Evolutionary conservation across 225 moss, liverwort and hornwort genomes (phyloP).

Genomic region (Pleurozium schreberi): DNA sequence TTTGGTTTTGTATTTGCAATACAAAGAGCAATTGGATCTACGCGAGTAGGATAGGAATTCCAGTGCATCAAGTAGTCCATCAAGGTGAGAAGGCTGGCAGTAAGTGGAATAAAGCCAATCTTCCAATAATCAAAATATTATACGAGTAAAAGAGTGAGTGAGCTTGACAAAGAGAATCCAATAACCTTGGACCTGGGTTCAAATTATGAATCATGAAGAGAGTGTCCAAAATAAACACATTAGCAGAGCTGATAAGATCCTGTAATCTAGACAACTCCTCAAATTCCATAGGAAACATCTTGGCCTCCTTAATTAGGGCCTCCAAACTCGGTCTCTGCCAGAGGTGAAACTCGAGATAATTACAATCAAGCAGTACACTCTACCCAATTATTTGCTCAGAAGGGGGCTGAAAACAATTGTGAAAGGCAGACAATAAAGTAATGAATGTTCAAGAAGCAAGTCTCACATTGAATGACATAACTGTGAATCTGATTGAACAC

Average conservation of each 20-base stretch:
- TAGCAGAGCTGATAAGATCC: slow-evolving; percentile 44
- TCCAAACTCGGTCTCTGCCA: slow-evolving; percentile 58
- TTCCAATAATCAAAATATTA: neutral
- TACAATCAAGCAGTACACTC: neutral
- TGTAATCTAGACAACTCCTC: slow-evolving; percentile 65
- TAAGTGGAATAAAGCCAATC: neutral
- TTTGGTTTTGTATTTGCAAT: no score
- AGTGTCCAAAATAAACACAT: slow-evolving; percentile 29
- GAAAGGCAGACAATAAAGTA: neutral
- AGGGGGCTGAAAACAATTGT: neutral
- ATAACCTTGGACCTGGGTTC: neutral
- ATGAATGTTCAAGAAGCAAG: neutral
- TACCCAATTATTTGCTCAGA: neutral
- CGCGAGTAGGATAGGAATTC: no score
- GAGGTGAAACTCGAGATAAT: neutral
- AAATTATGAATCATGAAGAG: neutral
- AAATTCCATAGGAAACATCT: slow-evolving; percentile 49
- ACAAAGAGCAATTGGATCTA: no score
- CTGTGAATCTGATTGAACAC: neutral
- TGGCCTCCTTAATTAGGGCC: slow-evolving; percentile 60
- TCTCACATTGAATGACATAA: neutral
- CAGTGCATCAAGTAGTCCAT: no score
- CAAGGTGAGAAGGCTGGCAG: neutral
- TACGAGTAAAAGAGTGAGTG: neutral
- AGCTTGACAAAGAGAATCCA: neutral